phyloP scores from a whole-genome alignment of 2,329 filamentous ascomycete species.

The Fusarium sp. region DNA sequence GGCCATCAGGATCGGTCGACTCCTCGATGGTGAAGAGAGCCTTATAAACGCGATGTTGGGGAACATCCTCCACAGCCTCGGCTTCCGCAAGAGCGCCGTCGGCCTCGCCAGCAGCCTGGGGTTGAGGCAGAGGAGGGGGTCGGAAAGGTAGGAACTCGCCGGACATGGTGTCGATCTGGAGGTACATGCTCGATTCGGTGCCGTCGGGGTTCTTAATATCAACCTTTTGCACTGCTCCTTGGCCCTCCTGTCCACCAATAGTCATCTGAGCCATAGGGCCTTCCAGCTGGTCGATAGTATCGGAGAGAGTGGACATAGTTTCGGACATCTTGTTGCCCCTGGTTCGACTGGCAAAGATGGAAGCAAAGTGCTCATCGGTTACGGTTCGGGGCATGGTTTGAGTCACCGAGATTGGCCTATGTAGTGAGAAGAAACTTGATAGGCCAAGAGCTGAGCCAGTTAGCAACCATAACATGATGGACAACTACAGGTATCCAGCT shows the following conservation, averaged over 20 bases:
- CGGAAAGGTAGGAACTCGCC: constrained; percentile 82
- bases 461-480: not conserved
- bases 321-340: constrained; percentile 64
- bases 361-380: constrained; percentile 79
- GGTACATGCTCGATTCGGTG: constrained; percentile 67
- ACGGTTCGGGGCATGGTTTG: constrained; percentile 80
- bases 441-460: constrained; percentile 77
- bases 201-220: constrained; percentile 68
- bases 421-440: constrained; percentile 94
- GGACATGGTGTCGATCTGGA: constrained; percentile 75
- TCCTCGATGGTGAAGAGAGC: constrained; percentile 75
- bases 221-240: constrained; percentile 62
- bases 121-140: constrained; percentile 81
- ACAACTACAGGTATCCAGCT: not conserved
- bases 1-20: constrained; percentile 68
- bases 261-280: constrained; percentile 66
- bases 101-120: constrained; percentile 60
- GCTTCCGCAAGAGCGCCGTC: constrained; percentile 48
- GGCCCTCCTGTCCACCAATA: constrained; percentile 56
- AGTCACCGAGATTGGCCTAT: constrained; percentile 91
- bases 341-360: constrained; percentile 77
- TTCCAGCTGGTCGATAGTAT: constrained; percentile 69
- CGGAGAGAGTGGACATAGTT: constrained; percentile 74
- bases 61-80: constrained; percentile 50
- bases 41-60: constrained; percentile 68